Conservation (phyloP, 2,329 filamentous ascomycete species). For the Byssoonygena ceratinophila region DNA sequence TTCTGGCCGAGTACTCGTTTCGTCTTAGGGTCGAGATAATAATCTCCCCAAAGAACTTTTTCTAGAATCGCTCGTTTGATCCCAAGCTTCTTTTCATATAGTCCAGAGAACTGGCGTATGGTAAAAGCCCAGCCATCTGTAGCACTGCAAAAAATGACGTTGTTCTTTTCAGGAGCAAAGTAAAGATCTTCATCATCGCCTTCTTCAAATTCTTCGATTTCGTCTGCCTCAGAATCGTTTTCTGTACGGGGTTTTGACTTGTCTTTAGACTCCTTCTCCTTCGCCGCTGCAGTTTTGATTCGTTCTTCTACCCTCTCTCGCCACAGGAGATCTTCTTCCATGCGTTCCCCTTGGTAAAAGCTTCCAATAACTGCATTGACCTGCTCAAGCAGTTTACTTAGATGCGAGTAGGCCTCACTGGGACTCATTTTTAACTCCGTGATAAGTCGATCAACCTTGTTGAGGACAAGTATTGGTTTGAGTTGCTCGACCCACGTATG, state of each 20-base stretch:
- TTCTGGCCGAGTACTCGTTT: conserved; percentile 85
- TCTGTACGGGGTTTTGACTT: conserved; percentile 37
- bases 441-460: conserved; percentile 93
- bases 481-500: conserved; percentile 95
- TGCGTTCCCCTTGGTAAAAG: conserved; percentile 94
- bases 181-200: conserved; percentile 94
- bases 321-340: conserved; percentile 98
- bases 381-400: conserved; percentile 83
- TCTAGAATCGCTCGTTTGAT: conserved; percentile 82
- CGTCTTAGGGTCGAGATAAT: conserved; percentile 91
- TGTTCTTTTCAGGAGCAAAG: conserved; percentile 95
- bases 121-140: conserved; percentile 99
- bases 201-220: conserved; percentile 63
- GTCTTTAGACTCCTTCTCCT: conserved; percentile 37
- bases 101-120: conserved; percentile 77
- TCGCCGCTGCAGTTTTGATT: conserved; percentile 57
- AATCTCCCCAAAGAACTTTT: conserved; percentile 94
- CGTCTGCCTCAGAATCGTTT: conserved; percentile 41
- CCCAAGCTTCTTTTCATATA: conserved; percentile 95
- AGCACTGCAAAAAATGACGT: conserved; percentile 96
- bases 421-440: conserved; percentile 93
- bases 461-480: conserved; percentile 88
- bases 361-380: conserved; percentile 95
- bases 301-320: conserved; percentile 83
- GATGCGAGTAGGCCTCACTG: conserved; percentile 74